Evolutionary conservation across 2,329 filamentous ascomycete species (phyloP), one percentile per base, ranked within the genome.

Genomic region (Verticillium nonalfalfae): DNA sequence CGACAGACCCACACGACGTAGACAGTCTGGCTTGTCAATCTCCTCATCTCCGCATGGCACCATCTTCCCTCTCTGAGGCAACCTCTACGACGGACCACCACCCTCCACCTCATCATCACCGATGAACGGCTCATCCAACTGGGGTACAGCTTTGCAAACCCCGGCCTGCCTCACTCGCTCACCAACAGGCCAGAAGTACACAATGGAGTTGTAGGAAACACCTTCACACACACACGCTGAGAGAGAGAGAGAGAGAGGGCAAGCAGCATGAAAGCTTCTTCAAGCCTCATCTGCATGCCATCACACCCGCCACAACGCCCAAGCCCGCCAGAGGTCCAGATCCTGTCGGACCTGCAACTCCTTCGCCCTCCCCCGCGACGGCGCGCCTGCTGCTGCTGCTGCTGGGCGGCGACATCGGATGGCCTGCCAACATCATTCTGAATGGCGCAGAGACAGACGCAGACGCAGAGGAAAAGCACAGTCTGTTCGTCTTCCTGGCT

Each of bases 361-460:
- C 6, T 83, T 75, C 62, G 70, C 71, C 7, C 77, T 82, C 50
- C 72, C 74, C 1, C n/a, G 73, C 67, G 3, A 69, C 71, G 7
- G 76, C 76, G 1, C 76, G 77, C 0, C 74, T 74, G 62, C 75
- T 84, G 14, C 66, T 83, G 39, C 72, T 84, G 0, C n/a, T n/a
- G n/a, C n/a, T n/a, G n/a, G 77, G 73, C 1, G 81, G 82, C 14
- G 81, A 84, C 62, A 76, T 84, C 33, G 82, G 82, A 2, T 75
- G 77, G 3, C 73, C 85, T 4, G 68, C 74, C 59, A 76, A 83
- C 65, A 79, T 80, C 64, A 3, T 26, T 26, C 26, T 26, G 26
- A 3, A 26, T 26, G 26, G 26, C 26, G 26, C 26, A 26, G 26
- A 26, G 26, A 26, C 26, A 26, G 26, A 26, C 26, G 26, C 26